These are phyloP conservation scores for Fusarium vanettenii DNA, from an alignment of 2,329 filamentous ascomycete species.

Conservation along the genomic window DNA sequence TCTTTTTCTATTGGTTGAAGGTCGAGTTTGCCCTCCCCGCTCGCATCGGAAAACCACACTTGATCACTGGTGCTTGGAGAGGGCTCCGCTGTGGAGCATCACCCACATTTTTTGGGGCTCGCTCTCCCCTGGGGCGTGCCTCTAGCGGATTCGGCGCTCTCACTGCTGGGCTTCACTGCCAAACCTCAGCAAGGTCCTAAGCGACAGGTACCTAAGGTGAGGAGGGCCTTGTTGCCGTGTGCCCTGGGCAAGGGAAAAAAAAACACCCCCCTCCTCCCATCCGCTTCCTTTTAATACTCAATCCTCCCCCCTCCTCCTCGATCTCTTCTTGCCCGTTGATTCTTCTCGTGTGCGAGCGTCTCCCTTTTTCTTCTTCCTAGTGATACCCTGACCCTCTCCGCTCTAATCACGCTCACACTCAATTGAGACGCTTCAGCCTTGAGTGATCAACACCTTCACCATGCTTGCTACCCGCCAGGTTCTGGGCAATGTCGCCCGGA, in stretches of 20 bases:
- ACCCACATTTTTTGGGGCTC: constrained; percentile 23
- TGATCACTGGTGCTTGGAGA: neutral
- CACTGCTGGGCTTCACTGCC: neutral
- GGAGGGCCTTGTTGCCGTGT: neutral
- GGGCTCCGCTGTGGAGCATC: constrained; percentile 11
- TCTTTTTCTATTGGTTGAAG: constrained; percentile 25
- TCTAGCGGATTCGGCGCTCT: neutral
- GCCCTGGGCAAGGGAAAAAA: constrained; percentile 35
- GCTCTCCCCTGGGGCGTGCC: constrained; percentile 15
- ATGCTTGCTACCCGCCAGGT: constrained; percentile 81
- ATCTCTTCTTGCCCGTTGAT: constrained; percentile 18
- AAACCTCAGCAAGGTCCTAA: neutral
- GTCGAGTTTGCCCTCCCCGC: constrained; percentile 1
- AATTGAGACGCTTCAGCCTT: constrained; percentile 35
- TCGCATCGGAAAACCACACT: constrained; percentile 8
- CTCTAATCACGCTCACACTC: constrained; percentile 26
- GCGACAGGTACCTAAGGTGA: neutral
- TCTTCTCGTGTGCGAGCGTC: constrained; percentile 36
- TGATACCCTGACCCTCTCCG: constrained; percentile 45
- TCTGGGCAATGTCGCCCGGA: constrained; percentile 72
- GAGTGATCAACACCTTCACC: constrained; percentile 47
- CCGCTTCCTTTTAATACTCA: constrained; percentile 45
- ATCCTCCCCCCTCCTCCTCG: constrained; percentile 26
- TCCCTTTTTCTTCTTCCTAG: constrained; percentile 32
- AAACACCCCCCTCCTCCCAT: constrained; percentile 41